phyloP scores from a whole-genome alignment of 768 basidiomycete genomes.

The Clavulina sp. region DNA sequence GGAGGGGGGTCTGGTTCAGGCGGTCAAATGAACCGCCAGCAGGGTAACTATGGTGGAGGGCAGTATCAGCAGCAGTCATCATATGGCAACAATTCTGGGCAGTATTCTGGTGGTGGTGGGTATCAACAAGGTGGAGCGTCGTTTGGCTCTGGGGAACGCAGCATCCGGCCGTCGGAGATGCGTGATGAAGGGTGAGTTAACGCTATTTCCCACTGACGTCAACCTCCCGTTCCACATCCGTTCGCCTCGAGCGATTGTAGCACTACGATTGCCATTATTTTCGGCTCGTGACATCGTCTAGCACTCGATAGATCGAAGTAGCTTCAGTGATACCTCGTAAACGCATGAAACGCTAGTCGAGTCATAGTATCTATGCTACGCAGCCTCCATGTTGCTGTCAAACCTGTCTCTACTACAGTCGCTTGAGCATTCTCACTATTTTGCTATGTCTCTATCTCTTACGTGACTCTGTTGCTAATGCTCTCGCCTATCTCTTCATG shows the following conservation, averaged over 20 bases:
- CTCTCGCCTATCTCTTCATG: slow-evolving; percentile 28
- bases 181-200: slow-evolving; percentile 93
- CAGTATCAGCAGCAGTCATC: slow-evolving; percentile 49
- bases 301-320: background rate
- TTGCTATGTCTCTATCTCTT: background rate
- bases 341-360: background rate
- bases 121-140: slow-evolving; percentile 20
- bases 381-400: too few relatives aligned
- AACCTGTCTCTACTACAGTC: slow-evolving; percentile 1
- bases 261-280: slow-evolving; percentile 13
- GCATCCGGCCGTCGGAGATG: slow-evolving; percentile 72
- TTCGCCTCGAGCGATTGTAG: slow-evolving; percentile 17
- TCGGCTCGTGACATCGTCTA: background rate
- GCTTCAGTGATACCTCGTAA: background rate
- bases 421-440: slow-evolving; percentile 3
- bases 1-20: slow-evolving; percentile 6
- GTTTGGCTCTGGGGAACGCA: slow-evolving; percentile 25
- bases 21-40: background rate
- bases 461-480: slow-evolving; percentile 7
- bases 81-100: too few relatives aligned
- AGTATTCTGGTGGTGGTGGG: slow-evolving; percentile 38
- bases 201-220: slow-evolving; percentile 6
- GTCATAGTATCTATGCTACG: background rate
- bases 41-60: slow-evolving; percentile 24
- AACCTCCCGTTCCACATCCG: background rate